Evolutionary conservation across 2,329 filamentous ascomycete genomes (phyloP).

Genomic region (Botrytis paeoniae): DNA sequence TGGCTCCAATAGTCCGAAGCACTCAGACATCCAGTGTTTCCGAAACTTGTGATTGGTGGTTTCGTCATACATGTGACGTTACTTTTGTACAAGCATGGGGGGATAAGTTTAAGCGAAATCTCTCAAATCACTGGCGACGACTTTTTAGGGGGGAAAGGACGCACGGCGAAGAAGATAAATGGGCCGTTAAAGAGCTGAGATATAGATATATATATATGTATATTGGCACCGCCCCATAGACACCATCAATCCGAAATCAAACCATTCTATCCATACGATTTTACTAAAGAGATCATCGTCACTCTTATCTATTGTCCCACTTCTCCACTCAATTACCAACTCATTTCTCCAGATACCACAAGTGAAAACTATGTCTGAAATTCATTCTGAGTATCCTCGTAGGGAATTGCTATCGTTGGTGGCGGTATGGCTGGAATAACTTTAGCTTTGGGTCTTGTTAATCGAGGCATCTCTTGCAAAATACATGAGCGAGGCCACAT

Average conservation of each 20-base stretch:
- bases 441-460: constrained; percentile 22
- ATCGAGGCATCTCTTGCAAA: constrained; percentile 20
- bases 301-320: neutral
- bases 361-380: neutral
- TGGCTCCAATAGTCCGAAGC: neutral
- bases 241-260: neutral
- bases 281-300: neutral
- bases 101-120: neutral
- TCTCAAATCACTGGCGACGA: neutral
- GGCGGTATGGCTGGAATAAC: constrained; percentile 26
- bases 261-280: neutral
- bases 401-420: neutral
- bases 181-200: neutral
- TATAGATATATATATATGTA: neutral
- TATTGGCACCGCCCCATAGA: neutral
- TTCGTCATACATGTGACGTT: neutral
- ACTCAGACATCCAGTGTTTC: neutral
- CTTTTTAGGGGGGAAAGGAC: no score
- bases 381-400: neutral
- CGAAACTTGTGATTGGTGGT: neutral
- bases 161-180: neutral
- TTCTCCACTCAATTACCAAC: neutral
- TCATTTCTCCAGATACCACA: neutral
- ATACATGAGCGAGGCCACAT: constrained; percentile 25
- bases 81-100: neutral